These are phyloP conservation scores for Suillus clintonianus DNA, from an alignment of 768 basidiomycete genomes.

Conservation along the genomic window DNA sequence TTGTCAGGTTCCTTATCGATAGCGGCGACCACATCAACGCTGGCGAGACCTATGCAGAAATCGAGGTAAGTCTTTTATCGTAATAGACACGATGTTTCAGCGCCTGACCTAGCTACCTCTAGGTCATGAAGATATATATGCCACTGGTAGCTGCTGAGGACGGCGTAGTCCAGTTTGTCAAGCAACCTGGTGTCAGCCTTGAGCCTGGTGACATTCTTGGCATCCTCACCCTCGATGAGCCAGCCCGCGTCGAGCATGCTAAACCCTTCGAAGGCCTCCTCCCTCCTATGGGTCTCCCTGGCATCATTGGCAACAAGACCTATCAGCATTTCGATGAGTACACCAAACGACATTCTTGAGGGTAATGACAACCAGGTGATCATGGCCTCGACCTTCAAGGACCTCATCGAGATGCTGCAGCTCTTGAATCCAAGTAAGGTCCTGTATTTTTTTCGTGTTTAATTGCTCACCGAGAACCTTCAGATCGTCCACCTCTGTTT, in stretches of 20 bases:
- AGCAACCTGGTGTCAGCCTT: slow-evolving; percentile 96
- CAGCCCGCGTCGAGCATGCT: slow-evolving; percentile 94
- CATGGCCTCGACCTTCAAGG: slow-evolving; percentile 85
- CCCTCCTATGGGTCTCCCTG: slow-evolving; percentile 83
- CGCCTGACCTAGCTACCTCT: slow-evolving; percentile 3
- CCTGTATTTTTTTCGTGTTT: not conserved
- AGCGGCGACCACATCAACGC: slow-evolving; percentile 97
- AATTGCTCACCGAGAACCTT: slow-evolving; percentile 8
- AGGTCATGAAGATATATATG: slow-evolving; percentile 99
- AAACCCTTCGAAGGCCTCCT: slow-evolving; percentile 97
- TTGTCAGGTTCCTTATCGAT: slow-evolving; percentile 92
- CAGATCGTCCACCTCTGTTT: slow-evolving; percentile 88
- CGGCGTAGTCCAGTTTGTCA: slow-evolving; percentile 94
- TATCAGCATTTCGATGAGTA: slow-evolving; percentile 80
- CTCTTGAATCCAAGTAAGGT: slow-evolving; percentile 79
- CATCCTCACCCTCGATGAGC: slow-evolving; percentile 95
- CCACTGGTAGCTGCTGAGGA: slow-evolving; percentile 93
- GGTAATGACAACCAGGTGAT: slow-evolving; percentile 96
- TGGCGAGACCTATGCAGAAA: slow-evolving; percentile 97
- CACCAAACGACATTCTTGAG: slow-evolving; percentile 88
- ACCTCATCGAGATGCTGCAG: slow-evolving; percentile 80
- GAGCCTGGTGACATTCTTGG: slow-evolving; percentile 98
- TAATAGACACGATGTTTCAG: not conserved
- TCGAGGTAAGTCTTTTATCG: slow-evolving; percentile 69
- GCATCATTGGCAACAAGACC: slow-evolving; percentile 84